Evolutionary conservation across 257 asterid species (phyloP).

Genomic region (Forsythia viridissima): DNA sequence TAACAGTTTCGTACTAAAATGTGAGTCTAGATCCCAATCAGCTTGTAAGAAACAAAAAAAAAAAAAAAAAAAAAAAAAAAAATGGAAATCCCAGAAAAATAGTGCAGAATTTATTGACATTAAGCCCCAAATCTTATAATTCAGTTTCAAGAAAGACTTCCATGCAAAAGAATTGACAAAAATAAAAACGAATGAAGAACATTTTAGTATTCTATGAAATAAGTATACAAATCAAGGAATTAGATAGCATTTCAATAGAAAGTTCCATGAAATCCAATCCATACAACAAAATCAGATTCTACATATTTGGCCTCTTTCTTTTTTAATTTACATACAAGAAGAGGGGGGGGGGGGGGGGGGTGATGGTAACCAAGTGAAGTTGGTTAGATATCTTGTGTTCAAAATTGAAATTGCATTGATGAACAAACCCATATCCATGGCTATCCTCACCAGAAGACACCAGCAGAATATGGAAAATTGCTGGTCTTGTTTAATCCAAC

Average conservation of each 20-base stretch:
- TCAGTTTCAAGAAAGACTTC: too few relatives aligned
- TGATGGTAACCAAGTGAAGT: neutral
- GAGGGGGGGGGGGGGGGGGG: too few relatives aligned
- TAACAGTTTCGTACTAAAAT: neutral
- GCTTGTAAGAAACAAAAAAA: too few relatives aligned
- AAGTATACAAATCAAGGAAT: neutral
- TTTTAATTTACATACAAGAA: constrained; percentile 19
- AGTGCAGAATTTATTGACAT: too few relatives aligned
- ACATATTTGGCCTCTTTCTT: constrained; percentile 19
- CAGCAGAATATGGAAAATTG: constrained; percentile 47
- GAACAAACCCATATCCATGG: neutral
- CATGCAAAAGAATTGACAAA: too few relatives aligned
- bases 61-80: too few relatives aligned
- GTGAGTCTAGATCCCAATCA: too few relatives aligned
- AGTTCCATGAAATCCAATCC: neutral
- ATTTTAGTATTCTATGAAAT: neutral
- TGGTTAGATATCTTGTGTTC: constrained; percentile 12
- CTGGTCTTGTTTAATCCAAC: constrained; percentile 20
- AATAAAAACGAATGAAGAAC: too few relatives aligned
- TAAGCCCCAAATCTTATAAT: too few relatives aligned
- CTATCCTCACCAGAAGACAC: constrained; percentile 16
- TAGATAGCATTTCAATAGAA: neutral
- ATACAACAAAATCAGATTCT: neutral
- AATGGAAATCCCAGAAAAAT: too few relatives aligned
- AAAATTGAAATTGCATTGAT: neutral